Percentiles rank a stretch among this genome's conserved stretches.
Conservation (phyloP, 2,329 filamentous ascomycete genomes). For the Diaporthe amygdali region DNA sequence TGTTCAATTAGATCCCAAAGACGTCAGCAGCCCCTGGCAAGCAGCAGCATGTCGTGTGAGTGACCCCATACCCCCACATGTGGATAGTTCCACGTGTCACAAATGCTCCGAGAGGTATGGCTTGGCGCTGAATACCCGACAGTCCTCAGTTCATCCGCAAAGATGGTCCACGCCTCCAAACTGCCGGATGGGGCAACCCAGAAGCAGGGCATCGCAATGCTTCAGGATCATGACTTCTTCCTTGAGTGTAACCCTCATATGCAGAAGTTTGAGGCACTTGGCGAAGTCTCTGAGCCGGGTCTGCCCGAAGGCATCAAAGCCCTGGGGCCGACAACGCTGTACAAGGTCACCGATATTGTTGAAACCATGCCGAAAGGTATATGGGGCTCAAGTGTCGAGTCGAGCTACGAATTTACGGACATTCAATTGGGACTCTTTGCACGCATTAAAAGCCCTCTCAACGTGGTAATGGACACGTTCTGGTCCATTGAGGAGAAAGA, state of each 20-base stretch:
- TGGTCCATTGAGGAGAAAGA: constrained; percentile 47
- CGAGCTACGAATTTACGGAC: constrained; percentile 59
- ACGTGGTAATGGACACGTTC: constrained; percentile 57
- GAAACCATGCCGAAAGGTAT: constrained; percentile 45
- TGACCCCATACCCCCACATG: neutral
- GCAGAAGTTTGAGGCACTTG: constrained; percentile 45
- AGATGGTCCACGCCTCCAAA: constrained; percentile 46
- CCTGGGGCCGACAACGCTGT: constrained; percentile 30
- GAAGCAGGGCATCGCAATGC: constrained; percentile 46
- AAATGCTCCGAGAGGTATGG: neutral
- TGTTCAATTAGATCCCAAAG: neutral
- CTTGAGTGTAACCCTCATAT: constrained; percentile 59
- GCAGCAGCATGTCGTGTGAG: constrained; percentile 13
- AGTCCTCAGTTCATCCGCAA: constrained; percentile 51
- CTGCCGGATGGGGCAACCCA: constrained; percentile 45
- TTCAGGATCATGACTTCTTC: constrained; percentile 59
- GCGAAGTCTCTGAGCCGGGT: constrained; percentile 27
- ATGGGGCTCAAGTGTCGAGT: constrained; percentile 60
- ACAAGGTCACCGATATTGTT: constrained; percentile 33
- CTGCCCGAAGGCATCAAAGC: constrained; percentile 34
- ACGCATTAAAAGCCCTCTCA: constrained; percentile 55
- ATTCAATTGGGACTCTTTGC: constrained; percentile 56
- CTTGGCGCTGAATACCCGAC: neutral
- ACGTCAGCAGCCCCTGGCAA: neutral
- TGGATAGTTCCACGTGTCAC: neutral